Conservation (phyloP, 1,284 basidiomycete genomes). For the Taiwanofungus camphoratus region DNA sequence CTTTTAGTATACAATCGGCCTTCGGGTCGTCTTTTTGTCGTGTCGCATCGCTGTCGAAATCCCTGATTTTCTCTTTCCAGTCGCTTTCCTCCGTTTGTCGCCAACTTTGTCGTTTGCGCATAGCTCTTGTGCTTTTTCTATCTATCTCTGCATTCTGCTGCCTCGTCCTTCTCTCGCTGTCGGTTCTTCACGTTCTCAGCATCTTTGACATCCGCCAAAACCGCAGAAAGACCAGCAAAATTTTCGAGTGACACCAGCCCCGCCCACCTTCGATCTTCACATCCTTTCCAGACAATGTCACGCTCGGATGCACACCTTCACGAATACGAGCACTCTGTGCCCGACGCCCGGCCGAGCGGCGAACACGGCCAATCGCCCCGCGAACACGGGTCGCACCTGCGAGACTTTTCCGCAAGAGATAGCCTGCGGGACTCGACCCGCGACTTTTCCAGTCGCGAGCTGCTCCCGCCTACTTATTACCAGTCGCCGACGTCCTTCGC, state of each 20-base stretch:
- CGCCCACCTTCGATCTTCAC: constrained; percentile 23
- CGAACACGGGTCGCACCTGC: constrained; percentile 4
- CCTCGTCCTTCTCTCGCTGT: constrained; percentile 25
- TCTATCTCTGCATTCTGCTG: constrained; percentile 24
- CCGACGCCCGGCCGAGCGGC: constrained; percentile 17
- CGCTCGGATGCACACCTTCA: constrained; percentile 31
- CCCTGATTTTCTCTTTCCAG: constrained; percentile 27
- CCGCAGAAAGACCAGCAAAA: constrained; percentile 17
- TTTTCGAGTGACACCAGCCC: constrained; percentile 12
- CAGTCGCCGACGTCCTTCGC: constrained; percentile 17
- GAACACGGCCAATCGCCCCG: constrained; percentile 13
- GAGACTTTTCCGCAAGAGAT: constrained; percentile 5
- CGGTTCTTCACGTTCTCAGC: constrained; percentile 21
- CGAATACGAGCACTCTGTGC: constrained; percentile 38
- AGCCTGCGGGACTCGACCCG: constrained; percentile 9
- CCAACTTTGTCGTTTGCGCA: constrained; percentile 32
- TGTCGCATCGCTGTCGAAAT: constrained; percentile 32
- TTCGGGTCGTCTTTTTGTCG: constrained; percentile 17
- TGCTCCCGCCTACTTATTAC: constrained; percentile 15
- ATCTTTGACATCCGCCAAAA: constrained; percentile 16
- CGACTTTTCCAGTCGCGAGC: constrained; percentile 8
- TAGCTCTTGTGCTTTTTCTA: constrained; percentile 28
- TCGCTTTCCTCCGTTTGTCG: constrained; percentile 33
- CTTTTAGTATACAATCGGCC: constrained; percentile 11
- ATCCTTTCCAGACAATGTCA: constrained; percentile 28